Evolutionary conservation across 2,329 filamentous ascomycete species (phyloP).

Genomic region (Apiospora marii): DNA sequence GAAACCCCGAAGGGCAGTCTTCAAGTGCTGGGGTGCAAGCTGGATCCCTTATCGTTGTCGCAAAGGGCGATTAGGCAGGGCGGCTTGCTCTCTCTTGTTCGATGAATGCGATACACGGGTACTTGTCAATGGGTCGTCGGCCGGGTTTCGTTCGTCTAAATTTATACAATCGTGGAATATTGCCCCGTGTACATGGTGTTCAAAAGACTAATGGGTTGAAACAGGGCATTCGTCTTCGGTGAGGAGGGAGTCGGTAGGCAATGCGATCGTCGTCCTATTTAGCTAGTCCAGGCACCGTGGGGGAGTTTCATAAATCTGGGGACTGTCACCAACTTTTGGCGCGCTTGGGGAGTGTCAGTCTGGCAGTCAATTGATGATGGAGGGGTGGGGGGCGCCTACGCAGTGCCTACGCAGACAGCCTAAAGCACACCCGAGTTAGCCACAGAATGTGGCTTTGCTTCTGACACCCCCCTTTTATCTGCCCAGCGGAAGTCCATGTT

Average conservation of each 20-base stretch:
- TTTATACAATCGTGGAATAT: not conserved
- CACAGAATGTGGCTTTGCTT: not conserved
- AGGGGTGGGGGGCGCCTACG: not conserved
- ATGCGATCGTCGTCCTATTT: slow-evolving; percentile 14
- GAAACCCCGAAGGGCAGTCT: slow-evolving; percentile 11
- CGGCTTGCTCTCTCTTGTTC: not conserved
- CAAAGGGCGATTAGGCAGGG: not conserved
- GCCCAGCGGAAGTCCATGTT: not conserved
- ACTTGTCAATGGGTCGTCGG: not conserved
- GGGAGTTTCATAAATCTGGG: slow-evolving; percentile 29
- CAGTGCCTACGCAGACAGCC: not conserved
- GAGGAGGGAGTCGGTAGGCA: not conserved
- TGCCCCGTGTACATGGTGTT: not conserved
- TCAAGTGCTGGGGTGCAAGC: not conserved
- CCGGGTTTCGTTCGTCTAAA: not conserved
- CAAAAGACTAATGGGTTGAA: not conserved
- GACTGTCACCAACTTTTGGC: not conserved
- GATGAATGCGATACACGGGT: not conserved
- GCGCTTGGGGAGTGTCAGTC: not conserved
- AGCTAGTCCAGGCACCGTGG: slow-evolving; percentile 12
- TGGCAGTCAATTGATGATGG: slow-evolving; percentile 1
- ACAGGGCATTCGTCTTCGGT: not conserved
- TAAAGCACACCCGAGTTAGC: not conserved
- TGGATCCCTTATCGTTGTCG: not conserved
- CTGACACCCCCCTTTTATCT: not conserved